Conservation (phyloP, 768 basidiomycete genomes). For the Boletus tomentosulus region DNA sequence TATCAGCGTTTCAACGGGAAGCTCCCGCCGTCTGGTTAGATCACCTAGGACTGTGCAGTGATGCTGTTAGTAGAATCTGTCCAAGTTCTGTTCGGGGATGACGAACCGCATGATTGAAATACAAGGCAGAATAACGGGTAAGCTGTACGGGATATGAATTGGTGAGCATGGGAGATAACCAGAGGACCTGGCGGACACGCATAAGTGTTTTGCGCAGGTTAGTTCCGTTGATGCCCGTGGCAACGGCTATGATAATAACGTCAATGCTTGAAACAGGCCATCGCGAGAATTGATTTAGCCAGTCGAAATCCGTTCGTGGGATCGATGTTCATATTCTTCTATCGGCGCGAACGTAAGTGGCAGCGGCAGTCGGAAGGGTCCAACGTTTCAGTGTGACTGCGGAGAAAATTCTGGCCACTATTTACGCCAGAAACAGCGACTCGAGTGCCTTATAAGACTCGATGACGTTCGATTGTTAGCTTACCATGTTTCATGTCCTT, state of each 20-base stretch:
- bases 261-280: not conserved
- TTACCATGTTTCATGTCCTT: too few species aligned
- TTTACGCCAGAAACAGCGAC: too few species aligned
- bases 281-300: not conserved
- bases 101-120: slow-evolving; percentile 65
- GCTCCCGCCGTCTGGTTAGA: slow-evolving; percentile 56
- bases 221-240: slow-evolving; percentile 58
- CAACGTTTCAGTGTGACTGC: too few species aligned
- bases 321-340: too few species aligned
- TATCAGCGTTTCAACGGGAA: slow-evolving; percentile 34
- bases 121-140: slow-evolving; percentile 57
- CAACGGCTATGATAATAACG: slow-evolving; percentile 47
- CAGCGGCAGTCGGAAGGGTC: too few species aligned
- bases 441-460: too few species aligned
- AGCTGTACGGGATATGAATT: slow-evolving; percentile 40
- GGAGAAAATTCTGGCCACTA: too few species aligned
- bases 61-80: slow-evolving; percentile 42
- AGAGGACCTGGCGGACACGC: slow-evolving; percentile 45
- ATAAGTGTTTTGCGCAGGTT: slow-evolving; percentile 40
- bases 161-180: not conserved
- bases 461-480: too few species aligned
- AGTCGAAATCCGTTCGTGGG: too few species aligned
- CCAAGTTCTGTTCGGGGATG: slow-evolving; percentile 47
- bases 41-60: slow-evolving; percentile 47
- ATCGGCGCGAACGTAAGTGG: too few species aligned